Evolutionary conservation across 2,329 filamentous ascomycete genomes (phyloP).

Genomic region (Spiromastix sp.): DNA sequence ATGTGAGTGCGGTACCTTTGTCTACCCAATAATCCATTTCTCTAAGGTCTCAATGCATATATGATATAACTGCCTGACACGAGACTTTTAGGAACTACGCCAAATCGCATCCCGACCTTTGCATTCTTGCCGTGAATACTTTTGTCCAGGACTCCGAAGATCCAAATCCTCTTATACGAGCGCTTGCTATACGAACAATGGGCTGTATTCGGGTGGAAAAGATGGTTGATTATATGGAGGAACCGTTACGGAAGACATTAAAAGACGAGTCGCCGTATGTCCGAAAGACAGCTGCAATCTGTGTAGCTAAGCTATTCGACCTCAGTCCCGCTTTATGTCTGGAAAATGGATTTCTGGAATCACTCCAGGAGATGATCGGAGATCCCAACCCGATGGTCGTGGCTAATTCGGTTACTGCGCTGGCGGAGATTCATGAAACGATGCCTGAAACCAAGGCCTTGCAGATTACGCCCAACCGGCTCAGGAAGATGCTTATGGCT

Average conservation of each 20-base stretch:
- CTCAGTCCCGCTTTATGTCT: slow-evolving; percentile 85
- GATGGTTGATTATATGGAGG: slow-evolving; percentile 99
- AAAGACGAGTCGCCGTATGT: slow-evolving; percentile 97
- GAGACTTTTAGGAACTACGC: slow-evolving; percentile 70
- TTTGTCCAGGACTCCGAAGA: slow-evolving; percentile 99
- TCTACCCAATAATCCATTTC: background rate
- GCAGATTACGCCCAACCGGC: slow-evolving; percentile 65
- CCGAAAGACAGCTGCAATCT: slow-evolving; percentile 94
- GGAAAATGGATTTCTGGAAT: slow-evolving; percentile 93
- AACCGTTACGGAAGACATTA: slow-evolving; percentile 88
- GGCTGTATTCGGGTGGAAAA: slow-evolving; percentile 97
- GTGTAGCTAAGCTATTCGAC: slow-evolving; percentile 95
- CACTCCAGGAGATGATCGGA: slow-evolving; percentile 86
- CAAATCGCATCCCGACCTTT: slow-evolving; percentile 96
- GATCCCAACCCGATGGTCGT: slow-evolving; percentile 99
- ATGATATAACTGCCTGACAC: too few species aligned
- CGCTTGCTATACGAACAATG: slow-evolving; percentile 94
- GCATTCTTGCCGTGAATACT: slow-evolving; percentile 96
- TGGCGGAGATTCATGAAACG: slow-evolving; percentile 82
- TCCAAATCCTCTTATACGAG: slow-evolving; percentile 89
- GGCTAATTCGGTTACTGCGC: slow-evolving; percentile 88
- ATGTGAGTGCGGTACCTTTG: slow-evolving; percentile 52
- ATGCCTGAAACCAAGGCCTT: slow-evolving; percentile 85
- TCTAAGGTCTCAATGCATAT: too few species aligned
- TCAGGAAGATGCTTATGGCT: slow-evolving; percentile 95